phyloP scores from a whole-genome alignment of 1,284 basidiomycete species.

The Waitea zeae region DNA sequence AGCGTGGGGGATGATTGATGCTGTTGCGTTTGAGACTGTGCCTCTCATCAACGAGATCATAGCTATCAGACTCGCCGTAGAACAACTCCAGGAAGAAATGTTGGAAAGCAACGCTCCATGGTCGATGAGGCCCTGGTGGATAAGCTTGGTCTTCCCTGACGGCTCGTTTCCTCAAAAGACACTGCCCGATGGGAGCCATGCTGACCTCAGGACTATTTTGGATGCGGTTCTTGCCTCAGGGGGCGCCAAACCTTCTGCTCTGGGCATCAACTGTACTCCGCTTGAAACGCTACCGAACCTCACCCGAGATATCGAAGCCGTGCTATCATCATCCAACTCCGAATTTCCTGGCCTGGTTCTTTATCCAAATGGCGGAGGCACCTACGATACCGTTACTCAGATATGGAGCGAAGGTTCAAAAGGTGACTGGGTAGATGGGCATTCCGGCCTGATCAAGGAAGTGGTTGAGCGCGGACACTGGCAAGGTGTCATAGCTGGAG shows the following conservation, averaged over 20 bases:
- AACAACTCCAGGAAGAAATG: slow-evolving; percentile 12
- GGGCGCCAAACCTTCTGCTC: slow-evolving; percentile 21
- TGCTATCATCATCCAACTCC: slow-evolving; percentile 7
- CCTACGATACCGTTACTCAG: slow-evolving; percentile 29
- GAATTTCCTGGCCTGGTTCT: slow-evolving; percentile 37
- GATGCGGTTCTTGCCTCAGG: slow-evolving; percentile 13
- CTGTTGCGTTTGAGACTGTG: slow-evolving; percentile 68
- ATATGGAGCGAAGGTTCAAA: slow-evolving; percentile 21
- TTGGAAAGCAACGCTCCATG: slow-evolving; percentile 10
- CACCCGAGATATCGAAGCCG: slow-evolving; percentile 15
- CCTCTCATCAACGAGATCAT: slow-evolving; percentile 49
- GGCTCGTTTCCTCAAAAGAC: slow-evolving; percentile 24
- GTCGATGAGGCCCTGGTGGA: slow-evolving; percentile 55
- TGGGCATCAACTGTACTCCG: slow-evolving; percentile 63
- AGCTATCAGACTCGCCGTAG: slow-evolving; percentile 50
- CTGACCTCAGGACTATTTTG: slow-evolving; percentile 19
- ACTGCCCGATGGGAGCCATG: slow-evolving; percentile 14
- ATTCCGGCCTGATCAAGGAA: slow-evolving; percentile 16
- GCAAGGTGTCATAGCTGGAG: slow-evolving; percentile 45
- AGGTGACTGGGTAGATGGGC: slow-evolving; percentile 24
- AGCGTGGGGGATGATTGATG: slow-evolving; percentile 42
- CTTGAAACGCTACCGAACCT: slow-evolving; percentile 19
- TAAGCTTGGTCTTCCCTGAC: slow-evolving; percentile 50
- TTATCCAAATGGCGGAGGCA: slow-evolving; percentile 57
- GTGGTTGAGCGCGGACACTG: slow-evolving; percentile 17